phyloP scores from a whole-genome alignment of 2,329 filamentous ascomycete species.

The Epichloe elymi region DNA sequence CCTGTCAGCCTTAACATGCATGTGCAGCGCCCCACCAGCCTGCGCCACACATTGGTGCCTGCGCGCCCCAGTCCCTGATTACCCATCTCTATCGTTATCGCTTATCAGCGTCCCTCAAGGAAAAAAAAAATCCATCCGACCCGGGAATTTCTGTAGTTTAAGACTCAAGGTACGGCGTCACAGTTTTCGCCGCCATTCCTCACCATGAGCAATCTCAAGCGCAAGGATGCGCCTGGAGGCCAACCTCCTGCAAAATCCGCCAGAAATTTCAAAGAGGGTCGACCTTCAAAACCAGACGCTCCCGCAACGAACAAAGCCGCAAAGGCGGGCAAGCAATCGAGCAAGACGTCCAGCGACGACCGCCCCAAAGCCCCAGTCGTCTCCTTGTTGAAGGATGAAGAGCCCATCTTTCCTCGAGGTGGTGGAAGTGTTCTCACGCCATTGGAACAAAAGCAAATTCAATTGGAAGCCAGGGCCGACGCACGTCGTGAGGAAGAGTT shows the following conservation, averaged over 20 bases:
- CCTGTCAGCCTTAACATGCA: too few relatives aligned
- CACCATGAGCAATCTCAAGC: slow-evolving; percentile 43
- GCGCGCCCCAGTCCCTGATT: neutral
- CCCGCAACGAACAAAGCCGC: slow-evolving; percentile 15
- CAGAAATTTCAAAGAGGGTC: slow-evolving; percentile 31
- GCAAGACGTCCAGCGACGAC: slow-evolving; percentile 18
- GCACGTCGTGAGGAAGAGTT: slow-evolving; percentile 76
- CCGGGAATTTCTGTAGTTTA: slow-evolving; percentile 7
- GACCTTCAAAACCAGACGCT: slow-evolving; percentile 33
- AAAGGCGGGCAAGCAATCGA: slow-evolving; percentile 10
- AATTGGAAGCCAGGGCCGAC: slow-evolving; percentile 83
- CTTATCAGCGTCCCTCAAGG: slow-evolving; percentile 16
- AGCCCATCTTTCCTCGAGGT: slow-evolving; percentile 82
- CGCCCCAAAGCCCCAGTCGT: slow-evolving; percentile 24
- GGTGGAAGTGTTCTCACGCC: slow-evolving; percentile 84
- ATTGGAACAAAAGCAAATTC: slow-evolving; percentile 91
- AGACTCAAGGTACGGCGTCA: neutral
- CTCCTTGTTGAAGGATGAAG: slow-evolving; percentile 56
- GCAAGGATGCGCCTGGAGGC: slow-evolving; percentile 43
- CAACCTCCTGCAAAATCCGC: slow-evolving; percentile 35
- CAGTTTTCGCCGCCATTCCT: slow-evolving; percentile 7
- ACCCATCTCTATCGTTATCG: slow-evolving; percentile 9
- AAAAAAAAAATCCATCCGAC: slow-evolving; percentile 3
- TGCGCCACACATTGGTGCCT: slow-evolving; percentile 4
- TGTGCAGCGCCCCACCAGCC: neutral